Conservation (phyloP, 1,284 basidiomycete species). For the Cryptococcus hybrid region DNA sequence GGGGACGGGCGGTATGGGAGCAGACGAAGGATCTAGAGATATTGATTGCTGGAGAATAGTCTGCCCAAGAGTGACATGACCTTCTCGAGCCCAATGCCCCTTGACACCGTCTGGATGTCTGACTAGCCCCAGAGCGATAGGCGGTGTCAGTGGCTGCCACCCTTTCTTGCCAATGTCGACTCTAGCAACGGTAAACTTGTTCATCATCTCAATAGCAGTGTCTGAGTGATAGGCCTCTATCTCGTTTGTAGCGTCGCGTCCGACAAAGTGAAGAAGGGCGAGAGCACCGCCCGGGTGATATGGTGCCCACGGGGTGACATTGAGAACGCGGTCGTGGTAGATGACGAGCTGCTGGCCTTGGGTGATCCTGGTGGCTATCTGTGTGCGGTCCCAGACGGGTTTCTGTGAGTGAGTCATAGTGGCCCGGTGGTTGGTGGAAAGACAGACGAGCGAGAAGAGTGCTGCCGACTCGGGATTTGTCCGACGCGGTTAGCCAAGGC, state of each 20-base stretch:
- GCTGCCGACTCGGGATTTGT: too few relatives aligned
- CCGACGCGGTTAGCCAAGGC: too few relatives aligned
- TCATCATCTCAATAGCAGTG: slow-evolving; percentile 64
- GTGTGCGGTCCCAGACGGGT: slow-evolving; percentile 21
- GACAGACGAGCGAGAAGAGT: neutral
- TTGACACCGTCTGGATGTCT: slow-evolving; percentile 49
- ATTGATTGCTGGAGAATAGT: slow-evolving; percentile 8
- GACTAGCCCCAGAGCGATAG: slow-evolving; percentile 81
- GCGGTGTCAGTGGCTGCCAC: slow-evolving; percentile 85
- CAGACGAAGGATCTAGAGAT: slow-evolving; percentile 9
- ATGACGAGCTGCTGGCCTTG: slow-evolving; percentile 77
- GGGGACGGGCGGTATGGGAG: slow-evolving; percentile 6
- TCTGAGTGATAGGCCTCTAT: slow-evolving; percentile 87
- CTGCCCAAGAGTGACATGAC: slow-evolving; percentile 28
- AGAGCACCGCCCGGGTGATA: slow-evolving; percentile 88
- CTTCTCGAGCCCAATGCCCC: slow-evolving; percentile 46
- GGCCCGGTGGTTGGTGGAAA: neutral
- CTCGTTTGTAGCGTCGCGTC: slow-evolving; percentile 92
- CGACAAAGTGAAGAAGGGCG: slow-evolving; percentile 91
- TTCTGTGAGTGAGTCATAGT: neutral
- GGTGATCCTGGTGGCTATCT: slow-evolving; percentile 57
- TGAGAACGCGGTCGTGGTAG: slow-evolving; percentile 71
- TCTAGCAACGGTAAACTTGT: slow-evolving; percentile 69
- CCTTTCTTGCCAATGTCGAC: slow-evolving; percentile 56
- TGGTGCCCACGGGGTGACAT: slow-evolving; percentile 77